Evolutionary conservation across 148 eudicot species (phyloP).

Genomic region (Hydrangea macrophylla): DNA sequence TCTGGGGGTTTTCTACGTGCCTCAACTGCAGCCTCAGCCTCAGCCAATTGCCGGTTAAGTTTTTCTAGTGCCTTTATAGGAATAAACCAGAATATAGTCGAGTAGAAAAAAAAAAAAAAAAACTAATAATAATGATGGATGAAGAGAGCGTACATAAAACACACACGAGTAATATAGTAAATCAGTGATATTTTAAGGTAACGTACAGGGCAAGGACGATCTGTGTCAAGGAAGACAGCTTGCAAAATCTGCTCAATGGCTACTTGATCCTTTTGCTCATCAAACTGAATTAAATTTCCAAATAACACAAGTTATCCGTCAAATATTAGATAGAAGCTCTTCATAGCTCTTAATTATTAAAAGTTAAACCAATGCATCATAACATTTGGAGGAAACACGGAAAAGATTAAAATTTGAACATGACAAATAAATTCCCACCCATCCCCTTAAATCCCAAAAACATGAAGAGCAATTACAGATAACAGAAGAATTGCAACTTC

Average conservation of each 20-base stretch:
- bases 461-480: too few species aligned
- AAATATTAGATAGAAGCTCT: neutral
- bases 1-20: slow-evolving; percentile 47
- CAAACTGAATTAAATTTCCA: slow-evolving; percentile 37
- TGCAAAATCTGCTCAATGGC: slow-evolving; percentile 47
- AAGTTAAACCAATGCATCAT: neutral
- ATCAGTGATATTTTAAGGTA: neutral
- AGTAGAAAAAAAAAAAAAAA: too few species aligned
- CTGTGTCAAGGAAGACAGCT: slow-evolving; percentile 51
- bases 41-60: slow-evolving; percentile 52
- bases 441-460: too few species aligned
- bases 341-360: too few species aligned
- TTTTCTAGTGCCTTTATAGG: slow-evolving; percentile 43
- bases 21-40: slow-evolving; percentile 56
- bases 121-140: too few species aligned
- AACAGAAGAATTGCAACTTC: too few species aligned
- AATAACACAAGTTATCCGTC: neutral
- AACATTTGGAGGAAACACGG: too few species aligned
- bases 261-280: slow-evolving; percentile 58
- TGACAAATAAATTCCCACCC: too few species aligned
- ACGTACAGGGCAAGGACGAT: slow-evolving; percentile 36
- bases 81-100: neutral
- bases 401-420: too few species aligned
- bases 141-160: too few species aligned
- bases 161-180: neutral